Conservation (phyloP, 805 yeast genomes). For the Pachysolen tannophilus region DNA sequence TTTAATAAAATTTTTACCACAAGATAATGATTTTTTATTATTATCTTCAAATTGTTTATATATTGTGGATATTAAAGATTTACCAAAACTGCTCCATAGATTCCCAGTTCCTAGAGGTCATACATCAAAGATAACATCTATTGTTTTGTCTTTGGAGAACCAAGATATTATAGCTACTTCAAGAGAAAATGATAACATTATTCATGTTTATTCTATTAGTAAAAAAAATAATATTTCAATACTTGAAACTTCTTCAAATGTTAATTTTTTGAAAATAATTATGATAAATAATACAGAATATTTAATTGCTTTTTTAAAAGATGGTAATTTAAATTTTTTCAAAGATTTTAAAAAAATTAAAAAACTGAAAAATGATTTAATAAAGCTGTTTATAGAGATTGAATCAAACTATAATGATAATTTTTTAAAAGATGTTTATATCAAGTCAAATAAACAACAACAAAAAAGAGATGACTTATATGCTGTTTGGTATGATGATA, state of each 20-base stretch:
- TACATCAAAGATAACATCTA: slow-evolving; percentile 23
- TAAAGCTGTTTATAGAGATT: slow-evolving; percentile 15
- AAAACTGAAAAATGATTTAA: slow-evolving; percentile 6
- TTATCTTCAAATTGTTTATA: slow-evolving; percentile 22
- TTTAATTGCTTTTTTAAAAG: slow-evolving; percentile 23
- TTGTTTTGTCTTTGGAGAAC: slow-evolving; percentile 24
- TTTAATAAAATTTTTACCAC: slow-evolving; percentile 18
- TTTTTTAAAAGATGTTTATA: slow-evolving; percentile 23
- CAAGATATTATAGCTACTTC: slow-evolving; percentile 27
- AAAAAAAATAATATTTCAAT: slow-evolving; percentile 22
- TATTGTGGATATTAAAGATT: slow-evolving; percentile 22
- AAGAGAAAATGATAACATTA: slow-evolving; percentile 20
- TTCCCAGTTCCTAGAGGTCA: slow-evolving; percentile 25
- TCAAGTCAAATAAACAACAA: slow-evolving; percentile 14
- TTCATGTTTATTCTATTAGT: slow-evolving; percentile 26
- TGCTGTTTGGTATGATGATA: slow-evolving; percentile 32
- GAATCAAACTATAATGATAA: slow-evolving; percentile 18
- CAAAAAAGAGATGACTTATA: slow-evolving; percentile 22
- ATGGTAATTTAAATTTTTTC: slow-evolving; percentile 26
- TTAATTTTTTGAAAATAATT: slow-evolving; percentile 20
- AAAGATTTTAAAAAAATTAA: slow-evolving; percentile 8
- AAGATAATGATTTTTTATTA: slow-evolving; percentile 17
- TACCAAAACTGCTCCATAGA: slow-evolving; percentile 26
- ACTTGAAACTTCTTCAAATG: slow-evolving; percentile 25
- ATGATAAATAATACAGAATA: slow-evolving; percentile 13